Evolutionary conservation across 768 basidiomycete species (phyloP).

Genomic region (Sporobolomyces phaffii): DNA sequence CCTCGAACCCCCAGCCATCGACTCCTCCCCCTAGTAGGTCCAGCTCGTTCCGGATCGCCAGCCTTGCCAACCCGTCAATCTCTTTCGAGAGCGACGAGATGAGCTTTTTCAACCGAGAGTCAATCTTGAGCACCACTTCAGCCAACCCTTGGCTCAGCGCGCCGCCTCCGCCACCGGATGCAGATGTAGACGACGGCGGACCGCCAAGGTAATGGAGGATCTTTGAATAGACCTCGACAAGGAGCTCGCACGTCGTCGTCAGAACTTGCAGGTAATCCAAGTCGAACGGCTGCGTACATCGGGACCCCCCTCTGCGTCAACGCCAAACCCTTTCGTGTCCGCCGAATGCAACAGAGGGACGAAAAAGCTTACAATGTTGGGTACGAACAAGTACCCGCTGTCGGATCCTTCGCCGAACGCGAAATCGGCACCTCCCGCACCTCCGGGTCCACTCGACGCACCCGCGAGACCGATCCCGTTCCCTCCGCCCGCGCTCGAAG

Average conservation of each 20-base stretch:
- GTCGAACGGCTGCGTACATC: slow-evolving; percentile 63
- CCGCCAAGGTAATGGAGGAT: slow-evolving; percentile 69
- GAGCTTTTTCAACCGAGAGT: slow-evolving; percentile 82
- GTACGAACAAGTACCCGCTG: neutral
- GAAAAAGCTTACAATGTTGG: slow-evolving; percentile 12
- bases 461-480: neutral
- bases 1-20: slow-evolving; percentile 1
- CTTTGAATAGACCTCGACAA: slow-evolving; percentile 83
- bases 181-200: neutral
- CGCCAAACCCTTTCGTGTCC: slow-evolving; percentile 20
- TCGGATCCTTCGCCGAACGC: neutral
- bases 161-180: neutral
- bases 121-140: slow-evolving; percentile 72
- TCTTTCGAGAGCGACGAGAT: slow-evolving; percentile 72
- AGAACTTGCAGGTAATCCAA: slow-evolving; percentile 85
- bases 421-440: neutral
- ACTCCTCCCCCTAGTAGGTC: slow-evolving; percentile 10
- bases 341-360: too few species aligned
- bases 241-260: slow-evolving; percentile 77
- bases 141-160: slow-evolving; percentile 46
- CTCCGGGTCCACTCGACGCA: too few species aligned
- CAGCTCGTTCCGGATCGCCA: slow-evolving; percentile 36
- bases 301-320: slow-evolving; percentile 25
- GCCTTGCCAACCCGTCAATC: slow-evolving; percentile 54
- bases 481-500: neutral